phyloP scores from a whole-genome alignment of 2,329 filamentous ascomycete species.

The Cercospora sp. region DNA sequence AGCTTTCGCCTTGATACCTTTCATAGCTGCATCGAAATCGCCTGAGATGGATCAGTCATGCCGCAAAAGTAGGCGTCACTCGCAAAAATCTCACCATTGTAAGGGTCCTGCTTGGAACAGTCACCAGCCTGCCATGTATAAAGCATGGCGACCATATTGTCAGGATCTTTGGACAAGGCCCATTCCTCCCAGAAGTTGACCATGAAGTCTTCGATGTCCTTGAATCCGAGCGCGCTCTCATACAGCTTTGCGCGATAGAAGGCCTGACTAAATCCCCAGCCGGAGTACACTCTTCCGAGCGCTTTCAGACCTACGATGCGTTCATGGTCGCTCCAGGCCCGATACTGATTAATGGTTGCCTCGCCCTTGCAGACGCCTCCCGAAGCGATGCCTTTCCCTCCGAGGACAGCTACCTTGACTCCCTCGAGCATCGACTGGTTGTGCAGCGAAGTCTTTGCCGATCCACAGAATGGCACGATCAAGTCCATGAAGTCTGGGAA shows the following conservation, averaged over 20 bases:
- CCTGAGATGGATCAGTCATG: constrained; percentile 34
- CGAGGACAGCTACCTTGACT: constrained; percentile 61
- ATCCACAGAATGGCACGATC: constrained; percentile 65
- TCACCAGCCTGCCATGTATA: constrained; percentile 78
- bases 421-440: constrained; percentile 70
- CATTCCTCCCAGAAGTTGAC: constrained; percentile 74
- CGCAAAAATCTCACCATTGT: constrained; percentile 49
- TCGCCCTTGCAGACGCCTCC: constrained; percentile 54
- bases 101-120: constrained; percentile 67
- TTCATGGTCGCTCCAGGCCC: constrained; percentile 48
- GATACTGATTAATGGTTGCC: constrained; percentile 38
- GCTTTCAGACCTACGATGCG: constrained; percentile 64
- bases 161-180: constrained; percentile 71
- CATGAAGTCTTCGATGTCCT: constrained; percentile 72
- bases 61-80: background rate
- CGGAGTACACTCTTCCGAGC: constrained; percentile 67
- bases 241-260: constrained; percentile 75
- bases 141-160: constrained; percentile 73
- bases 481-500: constrained; percentile 62
- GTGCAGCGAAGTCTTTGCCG: constrained; percentile 64
- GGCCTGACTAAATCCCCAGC: constrained; percentile 77
- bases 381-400: constrained; percentile 57
- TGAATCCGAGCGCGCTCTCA: constrained; percentile 64
- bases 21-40: constrained; percentile 56
- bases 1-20: constrained; percentile 69